phyloP scores from a whole-genome alignment of 2,329 filamentous ascomycete genomes.

The Achaetomium macrosporum region DNA sequence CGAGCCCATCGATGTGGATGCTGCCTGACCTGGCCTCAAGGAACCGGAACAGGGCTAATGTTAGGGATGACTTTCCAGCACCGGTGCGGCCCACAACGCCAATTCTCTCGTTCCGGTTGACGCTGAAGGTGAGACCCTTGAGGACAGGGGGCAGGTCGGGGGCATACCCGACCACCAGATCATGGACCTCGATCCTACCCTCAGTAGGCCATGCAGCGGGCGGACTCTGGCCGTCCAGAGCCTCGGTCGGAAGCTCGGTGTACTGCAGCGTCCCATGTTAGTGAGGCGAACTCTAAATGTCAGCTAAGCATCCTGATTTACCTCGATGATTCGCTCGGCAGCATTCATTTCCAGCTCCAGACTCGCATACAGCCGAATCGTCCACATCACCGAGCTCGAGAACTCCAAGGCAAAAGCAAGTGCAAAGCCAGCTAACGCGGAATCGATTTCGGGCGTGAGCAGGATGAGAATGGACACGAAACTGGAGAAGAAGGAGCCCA shows the following conservation, averaged over 20 bases:
- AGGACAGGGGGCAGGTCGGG: constrained; percentile 64
- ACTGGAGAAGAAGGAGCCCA: constrained; percentile 64
- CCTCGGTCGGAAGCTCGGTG: constrained; percentile 60
- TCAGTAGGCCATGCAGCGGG: constrained; percentile 71
- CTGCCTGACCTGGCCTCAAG: constrained; percentile 61
- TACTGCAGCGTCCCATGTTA: constrained; percentile 37
- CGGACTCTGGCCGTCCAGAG: constrained; percentile 53
- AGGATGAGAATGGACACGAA: constrained; percentile 61
- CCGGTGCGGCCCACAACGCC: constrained; percentile 76
- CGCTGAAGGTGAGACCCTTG: constrained; percentile 60
- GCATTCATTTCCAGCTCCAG: constrained; percentile 76
- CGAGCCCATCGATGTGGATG: constrained; percentile 66
- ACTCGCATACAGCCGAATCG: constrained; percentile 61
- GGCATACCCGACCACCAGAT: constrained; percentile 68
- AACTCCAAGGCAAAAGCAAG: constrained; percentile 69
- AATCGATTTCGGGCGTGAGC: constrained; percentile 54
- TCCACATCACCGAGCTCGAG: constrained; percentile 56
- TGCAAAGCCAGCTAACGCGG: constrained; percentile 69
- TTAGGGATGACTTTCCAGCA: constrained; percentile 71
- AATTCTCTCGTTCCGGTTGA: constrained; percentile 62
- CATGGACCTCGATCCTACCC: constrained; percentile 65
- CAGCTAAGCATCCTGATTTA: no score
- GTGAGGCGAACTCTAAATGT: no score
- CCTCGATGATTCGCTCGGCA: constrained; percentile 66
- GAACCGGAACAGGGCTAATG: constrained; percentile 72